Evolutionary conservation across 31 red algal genomes (phyloP), one percentile per base, ranked within the genome.

Genomic region (Asparagopsis taxiformis): DNA sequence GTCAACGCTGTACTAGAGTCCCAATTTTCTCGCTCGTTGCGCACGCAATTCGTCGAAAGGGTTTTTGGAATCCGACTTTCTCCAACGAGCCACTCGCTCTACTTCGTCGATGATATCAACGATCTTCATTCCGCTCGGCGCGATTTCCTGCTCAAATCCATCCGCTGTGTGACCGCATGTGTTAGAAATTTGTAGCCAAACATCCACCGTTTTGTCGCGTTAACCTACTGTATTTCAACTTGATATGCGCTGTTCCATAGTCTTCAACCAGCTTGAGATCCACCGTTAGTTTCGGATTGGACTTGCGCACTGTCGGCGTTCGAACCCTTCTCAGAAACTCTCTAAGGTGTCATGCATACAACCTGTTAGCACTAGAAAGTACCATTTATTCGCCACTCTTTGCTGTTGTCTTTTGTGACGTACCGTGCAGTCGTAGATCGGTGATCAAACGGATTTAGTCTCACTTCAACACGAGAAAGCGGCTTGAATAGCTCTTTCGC

Each of bases 401-500:
- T n/a, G n/a, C n/a, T n/a, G n/a, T n/a, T n/a, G 10, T 28, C 28
- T 2, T 31, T 10, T 28, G 22, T 17, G 54, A 34, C 68, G 6
- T 85, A 85, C 81, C 81, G 55, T 16, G 81, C 81, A 3, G 81
- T 74, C 7, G 71, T 74, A 1, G 81, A 43, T 3, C 68, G 55
- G 23, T 72, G 56, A 64, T 85, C 81, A 30, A 85, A 85, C 11
- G 81, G 81, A 31, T 85, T 67, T 6, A 66, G 59, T 13, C 31
- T 51, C 46, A 85, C 81, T 15, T 33, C 48, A 22, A 74, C 81
- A 22, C 48, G 36, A 6, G 55, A 38, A 24, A 85, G 53, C 11
- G 69, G 31, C 39, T 85, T 75, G 68, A 85, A 85, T 26, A 85
- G 60, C 46, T 68, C 71, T 30, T 55, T 65, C 13, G 81, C 69